phyloP scores from a whole-genome alignment of 2,329 filamentous ascomycete genomes.

The Hypocreales sp. region DNA sequence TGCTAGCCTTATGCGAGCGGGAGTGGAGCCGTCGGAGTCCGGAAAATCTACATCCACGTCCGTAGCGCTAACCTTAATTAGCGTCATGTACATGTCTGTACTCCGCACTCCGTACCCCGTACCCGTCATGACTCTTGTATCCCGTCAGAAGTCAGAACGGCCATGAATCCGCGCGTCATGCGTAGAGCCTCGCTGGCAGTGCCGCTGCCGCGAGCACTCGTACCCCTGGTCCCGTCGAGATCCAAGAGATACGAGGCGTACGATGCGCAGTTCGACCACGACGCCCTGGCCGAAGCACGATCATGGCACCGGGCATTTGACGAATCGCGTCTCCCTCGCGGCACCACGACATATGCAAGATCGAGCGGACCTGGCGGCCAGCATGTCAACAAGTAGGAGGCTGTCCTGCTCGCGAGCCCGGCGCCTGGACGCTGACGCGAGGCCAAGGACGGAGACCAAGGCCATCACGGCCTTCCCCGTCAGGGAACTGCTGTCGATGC shows the following conservation, averaged over 20 bases:
- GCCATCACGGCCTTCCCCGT: conserved; percentile 38
- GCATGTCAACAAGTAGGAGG: conserved; percentile 43
- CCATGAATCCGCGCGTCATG: not conserved
- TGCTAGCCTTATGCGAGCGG: too few species aligned
- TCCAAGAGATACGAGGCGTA: conserved; percentile 29
- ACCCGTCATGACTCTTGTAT: too few species aligned
- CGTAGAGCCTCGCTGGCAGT: not conserved
- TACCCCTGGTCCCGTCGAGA: conserved; percentile 4
- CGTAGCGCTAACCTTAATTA: too few species aligned
- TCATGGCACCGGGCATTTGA: conserved; percentile 33
- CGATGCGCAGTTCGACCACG: conserved; percentile 32
- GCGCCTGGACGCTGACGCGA: conserved; percentile 14
- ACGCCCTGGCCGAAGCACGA: conserved; percentile 33
- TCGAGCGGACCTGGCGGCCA: conserved; percentile 46
- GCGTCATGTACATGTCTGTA: too few species aligned
- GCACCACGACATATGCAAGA: conserved; percentile 37
- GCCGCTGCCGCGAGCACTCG: not conserved
- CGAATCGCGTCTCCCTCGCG: conserved; percentile 28
- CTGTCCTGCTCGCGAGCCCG: not conserved
- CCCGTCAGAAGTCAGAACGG: too few species aligned
- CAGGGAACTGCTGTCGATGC: conserved; percentile 24
- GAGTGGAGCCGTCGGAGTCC: too few species aligned
- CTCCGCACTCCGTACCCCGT: too few species aligned
- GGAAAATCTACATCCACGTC: too few species aligned
- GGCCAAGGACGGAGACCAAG: conserved; percentile 41